phyloP scores from a whole-genome alignment of 179 eudicot species.

The Patellifolia procumbens region DNA sequence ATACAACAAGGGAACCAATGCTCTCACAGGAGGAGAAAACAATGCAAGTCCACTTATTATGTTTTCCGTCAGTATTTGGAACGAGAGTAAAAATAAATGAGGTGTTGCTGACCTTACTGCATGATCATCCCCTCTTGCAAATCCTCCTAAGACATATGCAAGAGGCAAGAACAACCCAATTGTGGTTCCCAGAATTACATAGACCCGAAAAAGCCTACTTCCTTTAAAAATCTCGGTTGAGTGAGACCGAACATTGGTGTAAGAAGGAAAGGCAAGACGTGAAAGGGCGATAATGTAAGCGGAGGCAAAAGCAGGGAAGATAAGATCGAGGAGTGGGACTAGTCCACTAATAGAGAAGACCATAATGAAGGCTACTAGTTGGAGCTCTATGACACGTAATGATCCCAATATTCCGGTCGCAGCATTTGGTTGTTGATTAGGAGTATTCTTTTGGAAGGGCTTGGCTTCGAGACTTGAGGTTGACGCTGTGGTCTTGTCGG shows the following conservation, averaged over 20 bases:
- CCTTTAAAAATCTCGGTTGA: slow-evolving; percentile 54
- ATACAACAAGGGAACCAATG: slow-evolving; percentile 78
- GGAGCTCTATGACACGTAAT: slow-evolving; percentile 82
- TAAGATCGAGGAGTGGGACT: slow-evolving; percentile 76
- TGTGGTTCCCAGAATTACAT: slow-evolving; percentile 62
- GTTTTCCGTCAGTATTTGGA: slow-evolving; percentile 82
- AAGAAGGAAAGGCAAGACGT: slow-evolving; percentile 60
- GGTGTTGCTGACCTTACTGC: slow-evolving; percentile 85
- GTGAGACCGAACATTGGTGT: not conserved
- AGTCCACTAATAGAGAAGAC: slow-evolving; percentile 88
- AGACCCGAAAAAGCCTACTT: slow-evolving; percentile 42
- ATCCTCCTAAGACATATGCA: slow-evolving; percentile 88
- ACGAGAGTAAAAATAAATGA: slow-evolving; percentile 79
- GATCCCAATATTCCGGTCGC: slow-evolving; percentile 57
- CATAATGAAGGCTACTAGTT: slow-evolving; percentile 91
- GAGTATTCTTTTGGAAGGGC: slow-evolving; percentile 14
- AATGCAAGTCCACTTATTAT: slow-evolving; percentile 64
- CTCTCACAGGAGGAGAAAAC: slow-evolving; percentile 90
- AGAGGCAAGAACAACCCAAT: slow-evolving; percentile 80
- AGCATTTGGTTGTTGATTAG: slow-evolving; percentile 10
- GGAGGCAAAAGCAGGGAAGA: slow-evolving; percentile 66
- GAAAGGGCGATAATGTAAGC: slow-evolving; percentile 64
- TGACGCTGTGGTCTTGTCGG: slow-evolving; percentile 23
- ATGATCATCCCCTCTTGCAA: slow-evolving; percentile 85
- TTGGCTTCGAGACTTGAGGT: slow-evolving; percentile 19